A percentile compares a stretch with the other conserved stretches of the same genome.
Conservation (phyloP, 495 filamentous ascomycete species). For the Peziza echinospora region DNA sequence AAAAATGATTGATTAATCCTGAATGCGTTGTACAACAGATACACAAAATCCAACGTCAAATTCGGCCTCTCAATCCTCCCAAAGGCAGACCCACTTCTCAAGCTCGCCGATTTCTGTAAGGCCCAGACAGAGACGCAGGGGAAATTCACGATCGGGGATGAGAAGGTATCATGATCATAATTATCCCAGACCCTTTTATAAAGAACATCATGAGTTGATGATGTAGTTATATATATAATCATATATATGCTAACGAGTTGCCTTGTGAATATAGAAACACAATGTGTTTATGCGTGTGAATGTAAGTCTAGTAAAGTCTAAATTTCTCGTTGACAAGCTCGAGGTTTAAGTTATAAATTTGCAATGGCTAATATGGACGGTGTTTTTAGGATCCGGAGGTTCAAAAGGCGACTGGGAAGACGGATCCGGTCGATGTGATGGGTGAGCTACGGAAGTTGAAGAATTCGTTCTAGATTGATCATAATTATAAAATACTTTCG, state of each 20-base stretch:
- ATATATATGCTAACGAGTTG: too few species aligned
- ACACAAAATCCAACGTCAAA: conserved; percentile 83
- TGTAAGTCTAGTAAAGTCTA: conserved; percentile 28
- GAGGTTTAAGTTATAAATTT: too few species aligned
- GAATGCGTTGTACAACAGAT: conserved; percentile 77
- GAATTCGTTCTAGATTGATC: conserved; percentile 49
- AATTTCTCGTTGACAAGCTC: not conserved
- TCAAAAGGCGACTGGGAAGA: conserved; percentile 65
- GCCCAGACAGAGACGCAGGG: conserved; percentile 75
- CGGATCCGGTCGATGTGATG: conserved; percentile 71
- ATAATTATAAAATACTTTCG: not conserved
- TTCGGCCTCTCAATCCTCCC: conserved; percentile 50
- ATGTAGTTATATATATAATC: too few species aligned
- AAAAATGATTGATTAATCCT: not conserved
- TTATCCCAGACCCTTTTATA: not conserved
- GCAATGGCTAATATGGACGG: too few species aligned
- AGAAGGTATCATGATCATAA: conserved; percentile 57
- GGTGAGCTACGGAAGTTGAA: conserved; percentile 75
- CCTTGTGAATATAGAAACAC: too few species aligned
- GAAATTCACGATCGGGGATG: conserved; percentile 90
- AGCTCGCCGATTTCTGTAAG: conserved; percentile 53
- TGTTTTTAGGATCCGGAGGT: conserved; percentile 50
- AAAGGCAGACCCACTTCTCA: conserved; percentile 52
- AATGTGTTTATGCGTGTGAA: conserved; percentile 92
- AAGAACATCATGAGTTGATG: too few species aligned